phyloP scores from a whole-genome alignment of 1,284 basidiomycete species.

The Crepidotus sp. region DNA sequence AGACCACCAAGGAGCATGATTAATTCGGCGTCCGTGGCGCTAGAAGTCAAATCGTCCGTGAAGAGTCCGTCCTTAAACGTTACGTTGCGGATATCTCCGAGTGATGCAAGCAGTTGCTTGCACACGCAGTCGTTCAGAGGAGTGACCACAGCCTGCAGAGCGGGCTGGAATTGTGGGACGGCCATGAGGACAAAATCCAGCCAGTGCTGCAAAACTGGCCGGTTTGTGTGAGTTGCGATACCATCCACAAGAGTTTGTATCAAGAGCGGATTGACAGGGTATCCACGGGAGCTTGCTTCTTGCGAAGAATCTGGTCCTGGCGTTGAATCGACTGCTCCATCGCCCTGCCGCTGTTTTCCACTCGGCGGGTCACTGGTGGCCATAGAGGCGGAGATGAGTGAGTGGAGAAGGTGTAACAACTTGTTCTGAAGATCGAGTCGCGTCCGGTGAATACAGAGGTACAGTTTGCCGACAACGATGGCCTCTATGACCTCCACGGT shows the following conservation, averaged over 20 bases:
- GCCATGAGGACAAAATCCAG: slow-evolving; percentile 93
- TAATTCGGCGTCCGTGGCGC: slow-evolving; percentile 74
- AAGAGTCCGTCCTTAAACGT: slow-evolving; percentile 30
- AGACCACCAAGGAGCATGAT: slow-evolving; percentile 76
- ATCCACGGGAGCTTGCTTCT: slow-evolving; percentile 25
- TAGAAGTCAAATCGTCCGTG: slow-evolving; percentile 33
- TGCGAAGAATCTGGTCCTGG: slow-evolving; percentile 21
- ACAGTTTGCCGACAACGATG: slow-evolving; percentile 68
- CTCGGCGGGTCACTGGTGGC: slow-evolving; percentile 21
- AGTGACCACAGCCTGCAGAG: slow-evolving; percentile 58
- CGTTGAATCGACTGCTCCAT: slow-evolving; percentile 24
- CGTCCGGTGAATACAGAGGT: slow-evolving; percentile 58
- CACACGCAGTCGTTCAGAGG: slow-evolving; percentile 80
- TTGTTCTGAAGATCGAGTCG: slow-evolving; percentile 86
- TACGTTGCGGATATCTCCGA: slow-evolving; percentile 47
- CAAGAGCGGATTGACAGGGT: slow-evolving; percentile 60
- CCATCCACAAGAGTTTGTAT: slow-evolving; percentile 77
- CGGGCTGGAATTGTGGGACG: slow-evolving; percentile 71
- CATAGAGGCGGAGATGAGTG: slow-evolving; percentile 60
- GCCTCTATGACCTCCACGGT: slow-evolving; percentile 61
- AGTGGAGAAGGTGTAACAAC: slow-evolving; percentile 85
- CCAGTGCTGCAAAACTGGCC: slow-evolving; percentile 87
- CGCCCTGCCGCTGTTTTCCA: slow-evolving; percentile 25
- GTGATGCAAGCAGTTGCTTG: slow-evolving; percentile 54
- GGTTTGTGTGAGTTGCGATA: slow-evolving; percentile 60